A percentile compares a stretch with the other conserved stretches of the same genome.
Conservation (phyloP, 1,284 basidiomycete species). For the Cryptococcus amylolentus region DNA sequence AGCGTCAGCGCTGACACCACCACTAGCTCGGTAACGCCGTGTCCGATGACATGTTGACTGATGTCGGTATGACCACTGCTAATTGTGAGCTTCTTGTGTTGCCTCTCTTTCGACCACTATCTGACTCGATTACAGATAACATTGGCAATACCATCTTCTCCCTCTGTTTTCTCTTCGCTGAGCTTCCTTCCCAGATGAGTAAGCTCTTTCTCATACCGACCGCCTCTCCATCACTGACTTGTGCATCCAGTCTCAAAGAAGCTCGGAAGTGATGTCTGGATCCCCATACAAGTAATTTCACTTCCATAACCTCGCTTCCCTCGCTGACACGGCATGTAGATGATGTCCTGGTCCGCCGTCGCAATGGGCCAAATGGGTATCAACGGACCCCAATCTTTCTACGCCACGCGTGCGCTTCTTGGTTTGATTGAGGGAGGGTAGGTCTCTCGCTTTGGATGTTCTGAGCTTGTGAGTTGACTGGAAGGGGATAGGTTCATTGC, state of each 20-base stretch:
- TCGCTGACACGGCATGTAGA: conserved; percentile 13
- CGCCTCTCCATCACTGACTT: too few relatives aligned
- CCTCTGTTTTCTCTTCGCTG: conserved; percentile 57
- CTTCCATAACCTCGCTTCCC: too few relatives aligned
- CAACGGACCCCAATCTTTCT: conserved; percentile 32
- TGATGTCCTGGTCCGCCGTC: conserved; percentile 44
- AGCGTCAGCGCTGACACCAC: too few relatives aligned
- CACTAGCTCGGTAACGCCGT: conserved; percentile 34
- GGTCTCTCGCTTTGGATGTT: background rate
- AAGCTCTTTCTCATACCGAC: background rate
- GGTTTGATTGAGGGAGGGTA: conserved; percentile 42
- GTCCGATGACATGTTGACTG: conserved; percentile 47
- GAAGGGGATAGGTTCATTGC: conserved; percentile 45
- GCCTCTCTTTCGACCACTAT: too few relatives aligned
- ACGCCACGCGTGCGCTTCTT: conserved; percentile 41
- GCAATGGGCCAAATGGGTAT: conserved; percentile 35
- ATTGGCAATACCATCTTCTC: conserved; percentile 50
- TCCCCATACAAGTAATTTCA: conserved; percentile 34
- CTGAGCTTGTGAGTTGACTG: background rate
- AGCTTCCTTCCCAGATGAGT: conserved; percentile 44
- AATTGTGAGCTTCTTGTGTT: conserved; percentile 26
- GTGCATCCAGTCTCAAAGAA: conserved; percentile 38
- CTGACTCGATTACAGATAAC: conserved; percentile 5
- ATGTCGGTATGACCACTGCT: conserved; percentile 41
- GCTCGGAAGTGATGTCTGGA: conserved; percentile 47